Evolutionary conservation across 2,329 filamentous ascomycete genomes (phyloP).

Genomic region (Pseudocercospora musae): DNA sequence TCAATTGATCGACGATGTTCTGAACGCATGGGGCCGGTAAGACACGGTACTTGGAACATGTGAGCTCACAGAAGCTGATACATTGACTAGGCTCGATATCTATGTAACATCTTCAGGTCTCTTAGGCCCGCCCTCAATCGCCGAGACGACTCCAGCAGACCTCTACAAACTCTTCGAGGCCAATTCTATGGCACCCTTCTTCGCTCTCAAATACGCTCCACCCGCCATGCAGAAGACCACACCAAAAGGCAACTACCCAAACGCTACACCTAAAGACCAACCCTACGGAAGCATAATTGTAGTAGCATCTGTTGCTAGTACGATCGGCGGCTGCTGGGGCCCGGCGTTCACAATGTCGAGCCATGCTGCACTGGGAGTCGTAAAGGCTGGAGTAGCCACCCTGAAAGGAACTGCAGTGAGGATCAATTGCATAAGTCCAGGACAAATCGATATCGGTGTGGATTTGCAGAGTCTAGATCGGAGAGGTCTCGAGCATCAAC

Average conservation of each 20-base stretch:
- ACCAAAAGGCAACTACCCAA: conserved; percentile 54
- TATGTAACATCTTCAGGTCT: conserved; percentile 59
- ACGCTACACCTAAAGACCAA: conserved; percentile 58
- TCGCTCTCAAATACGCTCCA: conserved; percentile 62
- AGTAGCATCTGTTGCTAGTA: conserved; percentile 56
- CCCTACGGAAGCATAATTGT: conserved; percentile 62
- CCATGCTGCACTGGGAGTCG: conserved; percentile 60
- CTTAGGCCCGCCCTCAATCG: conserved; percentile 56
- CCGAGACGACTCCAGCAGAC: conserved; percentile 54
- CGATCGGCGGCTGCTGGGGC: conserved; percentile 57
- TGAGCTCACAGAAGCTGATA: not conserved
- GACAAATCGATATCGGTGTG: conserved; percentile 47
- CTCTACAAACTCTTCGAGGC: conserved; percentile 58
- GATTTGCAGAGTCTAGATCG: conserved; percentile 51
- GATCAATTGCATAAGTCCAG: conserved; percentile 54
- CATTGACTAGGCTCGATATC: conserved; percentile 51
- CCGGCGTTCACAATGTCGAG: conserved; percentile 60
- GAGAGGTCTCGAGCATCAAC: conserved; percentile 51
- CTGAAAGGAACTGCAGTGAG: conserved; percentile 58
- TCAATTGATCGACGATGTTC: conserved; percentile 59
- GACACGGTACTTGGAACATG: not conserved
- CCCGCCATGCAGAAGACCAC: conserved; percentile 61
- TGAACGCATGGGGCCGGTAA: conserved; percentile 55
- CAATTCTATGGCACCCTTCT: conserved; percentile 59
- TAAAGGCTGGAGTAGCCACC: conserved; percentile 55